A percentile compares a stretch with the other conserved stretches of the same genome.
Conservation (phyloP, 441 rosid genomes). For the Biscutella laevigata region DNA sequence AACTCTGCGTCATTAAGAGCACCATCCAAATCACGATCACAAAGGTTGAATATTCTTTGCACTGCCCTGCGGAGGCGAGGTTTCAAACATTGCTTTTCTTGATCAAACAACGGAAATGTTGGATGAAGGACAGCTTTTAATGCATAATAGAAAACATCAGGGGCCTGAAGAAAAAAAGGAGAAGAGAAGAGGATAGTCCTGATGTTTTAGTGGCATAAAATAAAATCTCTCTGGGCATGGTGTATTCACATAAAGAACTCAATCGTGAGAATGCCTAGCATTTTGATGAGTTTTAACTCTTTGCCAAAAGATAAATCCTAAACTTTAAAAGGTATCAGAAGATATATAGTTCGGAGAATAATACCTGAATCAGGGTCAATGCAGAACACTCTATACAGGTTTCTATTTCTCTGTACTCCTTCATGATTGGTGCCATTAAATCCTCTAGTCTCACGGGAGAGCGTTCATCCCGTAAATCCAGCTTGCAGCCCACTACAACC, state of each 20-base stretch:
- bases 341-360: neutral
- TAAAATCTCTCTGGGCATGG: neutral
- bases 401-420: slow-evolving; percentile 66
- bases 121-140: slow-evolving; percentile 74
- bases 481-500: slow-evolving; percentile 67
- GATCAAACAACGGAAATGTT: slow-evolving; percentile 64
- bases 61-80: slow-evolving; percentile 62
- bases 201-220: neutral
- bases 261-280: neutral
- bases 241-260: neutral
- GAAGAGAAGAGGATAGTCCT: neutral
- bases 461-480: slow-evolving; percentile 56
- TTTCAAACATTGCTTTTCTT: slow-evolving; percentile 51
- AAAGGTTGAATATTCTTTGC: slow-evolving; percentile 55
- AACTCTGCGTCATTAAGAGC: slow-evolving; percentile 63
- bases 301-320: neutral
- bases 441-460: slow-evolving; percentile 47
- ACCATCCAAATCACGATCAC: slow-evolving; percentile 63
- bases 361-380: slow-evolving; percentile 50
- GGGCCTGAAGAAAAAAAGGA: slow-evolving; percentile 38
- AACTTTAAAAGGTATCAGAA: neutral
- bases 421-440: slow-evolving; percentile 69
- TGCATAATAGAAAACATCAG: slow-evolving; percentile 71
- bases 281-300: neutral
- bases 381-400: slow-evolving; percentile 77